Base-by-base conservation (phyloP, 2,329 filamentous ascomycete species). In the Periglandula ipomoeae region DNA sequence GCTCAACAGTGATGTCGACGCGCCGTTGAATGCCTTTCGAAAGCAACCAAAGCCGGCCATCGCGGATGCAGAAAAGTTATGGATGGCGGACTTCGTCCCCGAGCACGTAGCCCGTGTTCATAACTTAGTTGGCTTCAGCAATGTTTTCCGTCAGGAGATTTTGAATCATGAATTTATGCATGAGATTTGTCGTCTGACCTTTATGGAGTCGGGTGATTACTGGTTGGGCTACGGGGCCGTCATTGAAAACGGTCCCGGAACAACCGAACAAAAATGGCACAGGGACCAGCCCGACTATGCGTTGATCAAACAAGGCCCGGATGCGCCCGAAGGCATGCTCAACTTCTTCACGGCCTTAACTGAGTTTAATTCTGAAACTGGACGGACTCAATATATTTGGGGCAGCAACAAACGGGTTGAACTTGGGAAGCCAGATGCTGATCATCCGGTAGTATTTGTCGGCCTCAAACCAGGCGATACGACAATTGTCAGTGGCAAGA, bases 271-370 rank as follows among this genome's bases (percentile, higher is more conserved):
- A n/a, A 10, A 23, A 41, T 41, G 39, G 39, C 39, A 41, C 20
- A 20, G 39, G 11, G 39, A 41, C 39, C 39, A 41, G 39, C 39
- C 39, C 22, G 24, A 23, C 7, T 41, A 41, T 24, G 11, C 22
- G 5, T 41, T 41, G 17, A 23, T 41, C 39, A 41, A 41, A 24
- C 9, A 26, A 24, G 39, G 39, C 8, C 39, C 39, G 22, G 20
- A 26, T n/a, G 39, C 39, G 22, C 39, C 22, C 15, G 19, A 41
- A 17, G 39, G 39, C 39, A 41, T 41, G 39, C 39, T 41, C 11
- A 41, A 41, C 20, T 41, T 41, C 39, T 41, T 41, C 39, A 41
- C 39, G 15, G 39, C 39, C 39, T 41, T 41, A 22, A 41, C 39
- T 15, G 22, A 41, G 15, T 41, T 41, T n/a, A 23, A 41, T 26